Conservation (phyloP, 768 basidiomycete genomes). For the Mycena indigotica region DNA sequence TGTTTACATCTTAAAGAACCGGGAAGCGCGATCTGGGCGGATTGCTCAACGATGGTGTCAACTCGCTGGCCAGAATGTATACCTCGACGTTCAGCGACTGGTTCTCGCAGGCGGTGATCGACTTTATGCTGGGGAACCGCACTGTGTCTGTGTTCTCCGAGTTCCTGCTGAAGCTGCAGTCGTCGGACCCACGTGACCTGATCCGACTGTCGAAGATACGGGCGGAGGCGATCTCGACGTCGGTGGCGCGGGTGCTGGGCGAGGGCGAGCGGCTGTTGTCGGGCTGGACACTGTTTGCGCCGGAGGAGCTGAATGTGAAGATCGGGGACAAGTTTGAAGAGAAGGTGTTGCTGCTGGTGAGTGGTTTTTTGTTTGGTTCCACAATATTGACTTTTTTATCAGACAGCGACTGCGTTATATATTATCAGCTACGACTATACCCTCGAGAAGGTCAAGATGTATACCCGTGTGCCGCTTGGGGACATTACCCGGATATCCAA, state of each 20-base stretch:
- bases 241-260: constrained; percentile 70
- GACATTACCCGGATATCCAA: constrained; percentile 77
- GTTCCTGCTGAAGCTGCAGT: constrained; percentile 84
- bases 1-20: constrained; percentile 54
- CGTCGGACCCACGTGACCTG: constrained; percentile 89
- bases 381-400: not conserved
- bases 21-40: constrained; percentile 94
- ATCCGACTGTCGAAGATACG: constrained; percentile 87
- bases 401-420: constrained; percentile 61
- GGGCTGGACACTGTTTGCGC: constrained; percentile 93
- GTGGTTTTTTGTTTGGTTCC: constrained; percentile 30
- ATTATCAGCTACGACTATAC: constrained; percentile 91
- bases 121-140: constrained; percentile 87
- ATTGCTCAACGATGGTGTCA: constrained; percentile 93
- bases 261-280: constrained; percentile 78
- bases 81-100: constrained; percentile 91
- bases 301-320: constrained; percentile 71
- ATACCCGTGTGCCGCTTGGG: constrained; percentile 85
- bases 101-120: constrained; percentile 96
- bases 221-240: constrained; percentile 90
- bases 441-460: constrained; percentile 88
- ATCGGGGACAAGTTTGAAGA: constrained; percentile 87
- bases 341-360: constrained; percentile 85
- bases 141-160: constrained; percentile 89
- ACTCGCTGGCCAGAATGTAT: constrained; percentile 89